Base-by-base conservation (phyloP, 352 stramenopile genomes). In the Peronospora tabacina region DNA sequence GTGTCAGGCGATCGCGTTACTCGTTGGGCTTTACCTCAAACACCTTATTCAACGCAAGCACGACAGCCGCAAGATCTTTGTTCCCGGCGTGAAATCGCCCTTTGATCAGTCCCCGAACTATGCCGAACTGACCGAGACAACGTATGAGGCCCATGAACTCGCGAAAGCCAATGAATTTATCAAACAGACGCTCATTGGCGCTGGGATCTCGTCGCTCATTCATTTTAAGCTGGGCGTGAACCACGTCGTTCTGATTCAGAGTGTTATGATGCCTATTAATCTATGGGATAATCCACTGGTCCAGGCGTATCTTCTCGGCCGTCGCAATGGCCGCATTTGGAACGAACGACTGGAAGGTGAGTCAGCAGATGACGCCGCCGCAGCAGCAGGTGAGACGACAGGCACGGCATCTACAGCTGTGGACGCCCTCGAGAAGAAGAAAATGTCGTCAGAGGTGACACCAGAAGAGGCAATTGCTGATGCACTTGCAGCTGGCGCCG, bases 171-270 rank as follows among this genome's bases (percentile, higher is more conserved):
- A 85, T 44, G 80, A 89, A 51, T 84, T 87, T 57, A 68, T 91
- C 59, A 87, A 89, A 55, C 80, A 91, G 70, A 91, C 78, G 52
- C 61, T 78, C 28, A 91, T 91, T 40, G 78, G 78, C 52, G 77
- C 77, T 16, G 70, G 39, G 42, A 91, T 91, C 60, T 85, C 80
- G 41, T 72, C 63, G 34, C 69, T 91, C 39, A 85, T 91, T 54
- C 80, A 91, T 65, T 72, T 91, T 49, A 85, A 87, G 49, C 85
- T 91, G 72, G 77, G 80, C 40, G 77, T 91, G 24, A 91, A 91
- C 67, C 80, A 91, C 50, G 80, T 91, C n/a, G 75, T 91, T 41
- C 59, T 91, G 53, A 91, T 91, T 59, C 80, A 91, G 59, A 80
- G 77, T 40, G 65, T 89, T 61, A 91, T 91, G 80, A 81, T 76